phyloP scores from a whole-genome alignment of 805 yeast genomes.

The Blastobotrys mokoenaii region DNA sequence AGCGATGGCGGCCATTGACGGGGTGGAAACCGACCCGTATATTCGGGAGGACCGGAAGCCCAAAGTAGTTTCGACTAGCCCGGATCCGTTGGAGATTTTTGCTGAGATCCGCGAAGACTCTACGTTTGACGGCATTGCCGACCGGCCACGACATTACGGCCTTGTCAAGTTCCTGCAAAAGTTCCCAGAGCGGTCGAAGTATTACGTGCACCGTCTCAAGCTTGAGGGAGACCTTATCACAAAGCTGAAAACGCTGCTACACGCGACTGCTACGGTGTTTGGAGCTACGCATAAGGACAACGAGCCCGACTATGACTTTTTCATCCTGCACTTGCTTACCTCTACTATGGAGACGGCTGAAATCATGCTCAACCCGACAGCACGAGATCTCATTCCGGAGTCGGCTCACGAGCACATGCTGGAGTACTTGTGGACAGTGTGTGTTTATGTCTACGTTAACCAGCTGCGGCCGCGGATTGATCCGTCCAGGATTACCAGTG shows the following conservation, averaged over 20 bases:
- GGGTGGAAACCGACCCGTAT: neutral
- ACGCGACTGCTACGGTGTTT: constrained; percentile 15
- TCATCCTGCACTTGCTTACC: constrained; percentile 24
- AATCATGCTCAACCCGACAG: constrained; percentile 9
- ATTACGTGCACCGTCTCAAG: neutral
- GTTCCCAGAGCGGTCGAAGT: constrained; percentile 6
- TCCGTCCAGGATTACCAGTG: constrained; percentile 4
- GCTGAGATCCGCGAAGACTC: constrained; percentile 15
- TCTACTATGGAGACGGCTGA: constrained; percentile 21
- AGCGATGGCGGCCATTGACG: constrained; percentile 20
- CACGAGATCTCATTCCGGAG: constrained; percentile 9
- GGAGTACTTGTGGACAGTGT: constrained; percentile 12
- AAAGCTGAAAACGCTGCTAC: constrained; percentile 9
- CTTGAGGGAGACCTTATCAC: neutral
- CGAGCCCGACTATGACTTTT: constrained; percentile 21
- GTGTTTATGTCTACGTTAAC: constrained; percentile 13
- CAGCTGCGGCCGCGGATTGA: constrained; percentile 16
- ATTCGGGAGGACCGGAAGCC: neutral
- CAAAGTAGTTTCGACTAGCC: constrained; percentile 3
- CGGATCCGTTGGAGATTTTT: constrained; percentile 17
- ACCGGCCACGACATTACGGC: constrained; percentile 3
- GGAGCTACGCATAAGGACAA: constrained; percentile 17
- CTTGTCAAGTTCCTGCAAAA: constrained; percentile 4
- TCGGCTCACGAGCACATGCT: constrained; percentile 9
- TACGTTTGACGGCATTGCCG: constrained; percentile 12